These are phyloP conservation scores for Lentinula guzmanii DNA, from an alignment of 768 basidiomycete genomes.

Conservation along the genomic window DNA sequence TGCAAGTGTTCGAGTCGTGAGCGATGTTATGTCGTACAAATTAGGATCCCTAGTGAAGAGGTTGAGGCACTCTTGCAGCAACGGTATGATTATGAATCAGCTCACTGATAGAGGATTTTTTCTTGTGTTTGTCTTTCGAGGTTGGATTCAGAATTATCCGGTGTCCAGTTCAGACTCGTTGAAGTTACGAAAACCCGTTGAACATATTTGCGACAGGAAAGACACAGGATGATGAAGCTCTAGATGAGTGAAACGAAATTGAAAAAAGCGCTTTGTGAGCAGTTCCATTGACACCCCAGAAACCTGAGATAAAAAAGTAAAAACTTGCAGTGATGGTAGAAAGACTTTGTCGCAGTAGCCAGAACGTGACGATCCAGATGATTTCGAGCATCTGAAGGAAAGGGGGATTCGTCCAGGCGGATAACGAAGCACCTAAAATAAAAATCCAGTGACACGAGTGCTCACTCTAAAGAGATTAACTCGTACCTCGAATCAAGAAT, in stretches of 20 bases:
- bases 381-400: background rate
- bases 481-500: background rate
- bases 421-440: background rate
- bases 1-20: background rate
- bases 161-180: background rate
- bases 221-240: background rate
- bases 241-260: background rate
- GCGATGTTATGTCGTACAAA: no score
- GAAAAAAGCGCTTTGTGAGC: background rate
- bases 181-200: background rate
- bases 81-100: background rate
- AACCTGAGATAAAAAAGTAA: background rate
- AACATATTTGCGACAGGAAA: background rate
- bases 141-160: background rate
- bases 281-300: background rate
- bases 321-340: conserved; percentile 11
- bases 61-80: no score
- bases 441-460: background rate
- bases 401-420: background rate
- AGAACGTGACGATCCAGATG: background rate
- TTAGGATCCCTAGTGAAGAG: no score
- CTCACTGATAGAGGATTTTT: background rate
- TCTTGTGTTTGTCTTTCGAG: background rate
- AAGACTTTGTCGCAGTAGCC: conserved; percentile 1
- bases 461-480: background rate